Percentiles rank a stretch among this genome's conserved stretches.
Conservation (phyloP, 2,329 filamentous ascomycete genomes). For the Phaeophleospora eucalypticola region DNA sequence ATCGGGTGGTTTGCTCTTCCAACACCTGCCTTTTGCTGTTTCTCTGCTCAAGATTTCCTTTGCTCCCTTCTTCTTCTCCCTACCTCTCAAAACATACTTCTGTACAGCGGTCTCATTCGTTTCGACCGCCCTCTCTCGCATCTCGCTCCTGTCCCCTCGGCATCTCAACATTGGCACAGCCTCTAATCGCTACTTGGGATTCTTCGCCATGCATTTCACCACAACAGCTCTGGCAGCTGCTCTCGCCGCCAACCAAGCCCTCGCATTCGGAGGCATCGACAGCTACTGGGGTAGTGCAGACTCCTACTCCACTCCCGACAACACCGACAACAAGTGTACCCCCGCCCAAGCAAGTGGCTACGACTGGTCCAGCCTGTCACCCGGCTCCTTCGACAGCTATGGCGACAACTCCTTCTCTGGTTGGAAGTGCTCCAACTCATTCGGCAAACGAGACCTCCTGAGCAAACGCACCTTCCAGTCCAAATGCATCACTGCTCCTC, state of each 20-base stretch:
- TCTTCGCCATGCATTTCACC: slow-evolving; percentile 15
- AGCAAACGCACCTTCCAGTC: slow-evolving; percentile 42
- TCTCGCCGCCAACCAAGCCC: slow-evolving; percentile 44
- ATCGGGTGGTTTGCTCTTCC: slow-evolving; percentile 1
- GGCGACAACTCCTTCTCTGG: slow-evolving; percentile 70
- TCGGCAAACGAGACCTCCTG: slow-evolving; percentile 56
- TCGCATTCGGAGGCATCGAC: slow-evolving; percentile 33
- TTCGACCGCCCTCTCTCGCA: slow-evolving; percentile 30
- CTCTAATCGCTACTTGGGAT: not conserved
- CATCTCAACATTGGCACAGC: slow-evolving; percentile 11
- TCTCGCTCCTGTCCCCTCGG: not conserved
- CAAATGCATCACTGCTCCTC: slow-evolving; percentile 42
- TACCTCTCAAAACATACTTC: slow-evolving; percentile 14
- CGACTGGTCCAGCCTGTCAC: slow-evolving; percentile 62
- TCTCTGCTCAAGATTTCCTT: slow-evolving; percentile 27
- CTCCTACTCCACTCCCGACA: slow-evolving; percentile 63
- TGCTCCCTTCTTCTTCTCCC: slow-evolving; percentile 21
- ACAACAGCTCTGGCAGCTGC: slow-evolving; percentile 13
- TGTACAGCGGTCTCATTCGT: slow-evolving; percentile 44
- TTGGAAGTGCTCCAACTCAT: slow-evolving; percentile 63
- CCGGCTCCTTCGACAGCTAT: slow-evolving; percentile 62
- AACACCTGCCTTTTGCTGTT: slow-evolving; percentile 1
- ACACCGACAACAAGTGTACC: slow-evolving; percentile 73
- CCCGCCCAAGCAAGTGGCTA: slow-evolving; percentile 66
- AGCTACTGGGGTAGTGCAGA: slow-evolving; percentile 44